Percentiles rank a stretch among this genome's conserved stretches.
phyloP scores from a whole-genome alignment of 192 early-diverging fungal species.

The Coemansia sp. region DNA sequence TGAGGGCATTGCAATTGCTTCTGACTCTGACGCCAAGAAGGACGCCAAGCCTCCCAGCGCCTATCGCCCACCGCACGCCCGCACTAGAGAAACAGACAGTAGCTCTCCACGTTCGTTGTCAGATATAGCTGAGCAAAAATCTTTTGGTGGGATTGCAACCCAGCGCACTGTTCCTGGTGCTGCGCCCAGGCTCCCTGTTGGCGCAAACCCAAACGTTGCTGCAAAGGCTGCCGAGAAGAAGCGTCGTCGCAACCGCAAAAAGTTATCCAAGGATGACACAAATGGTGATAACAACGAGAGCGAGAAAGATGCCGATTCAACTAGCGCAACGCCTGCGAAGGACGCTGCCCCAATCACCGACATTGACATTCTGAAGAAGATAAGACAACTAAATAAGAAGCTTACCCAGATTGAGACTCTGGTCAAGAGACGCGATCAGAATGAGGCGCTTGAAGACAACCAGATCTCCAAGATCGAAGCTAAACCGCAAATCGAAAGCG shows the following conservation, averaged over 20 bases:
- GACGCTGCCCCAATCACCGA: slow-evolving; percentile 11
- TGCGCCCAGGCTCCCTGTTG: slow-evolving; percentile 37
- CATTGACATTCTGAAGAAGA: slow-evolving; percentile 81
- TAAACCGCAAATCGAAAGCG: slow-evolving; percentile 28
- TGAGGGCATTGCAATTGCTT: slow-evolving; percentile 52
- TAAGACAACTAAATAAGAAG: slow-evolving; percentile 88
- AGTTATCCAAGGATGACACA: slow-evolving; percentile 59
- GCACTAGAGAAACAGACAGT: slow-evolving; percentile 42
- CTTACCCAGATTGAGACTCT: slow-evolving; percentile 86
- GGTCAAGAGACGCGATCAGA: slow-evolving; percentile 72
- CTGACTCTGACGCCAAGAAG: slow-evolving; percentile 28
- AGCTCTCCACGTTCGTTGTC: slow-evolving; percentile 42
- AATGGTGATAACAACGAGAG: slow-evolving; percentile 23
- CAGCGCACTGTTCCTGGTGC: slow-evolving; percentile 28
- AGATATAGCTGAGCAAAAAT: slow-evolving; percentile 38
- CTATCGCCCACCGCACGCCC: slow-evolving; percentile 71
- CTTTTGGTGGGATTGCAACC: slow-evolving; percentile 22
- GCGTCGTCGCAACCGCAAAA: slow-evolving; percentile 79
- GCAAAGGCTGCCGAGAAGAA: slow-evolving; percentile 58
- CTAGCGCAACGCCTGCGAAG: slow-evolving; percentile 13
- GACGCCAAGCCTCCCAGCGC: slow-evolving; percentile 58
- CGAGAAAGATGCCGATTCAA: slow-evolving; percentile 4
- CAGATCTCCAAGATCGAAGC: slow-evolving; percentile 44
- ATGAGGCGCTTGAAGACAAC: slow-evolving; percentile 75
- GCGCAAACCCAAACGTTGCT: slow-evolving; percentile 22